Evolutionary conservation across 768 basidiomycete species (phyloP), one percentile per base, ranked within the genome.

Genomic region (Suillus paluster): DNA sequence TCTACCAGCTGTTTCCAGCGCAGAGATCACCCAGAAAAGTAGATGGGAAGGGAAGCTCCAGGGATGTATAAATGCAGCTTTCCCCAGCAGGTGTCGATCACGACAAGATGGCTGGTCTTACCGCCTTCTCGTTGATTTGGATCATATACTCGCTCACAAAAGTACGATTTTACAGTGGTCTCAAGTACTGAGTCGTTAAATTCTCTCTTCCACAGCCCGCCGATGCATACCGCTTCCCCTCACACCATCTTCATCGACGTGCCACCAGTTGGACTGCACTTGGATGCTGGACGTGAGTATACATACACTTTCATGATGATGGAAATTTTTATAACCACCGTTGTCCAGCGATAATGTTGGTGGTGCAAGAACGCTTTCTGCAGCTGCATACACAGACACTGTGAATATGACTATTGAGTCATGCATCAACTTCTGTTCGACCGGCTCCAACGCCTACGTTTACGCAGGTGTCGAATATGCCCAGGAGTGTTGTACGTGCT

Each of bases 381-480:
- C 79, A 15, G 75, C 82, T 1, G 72, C 78, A 4, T 85, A 76
- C 63, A 73, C 79, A 15, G 79, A 80, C 66, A 72, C 81, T 17
- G 77, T 73, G 6, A 75, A 74, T 25, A 91, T 92, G 87, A 92
- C 91, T 4, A 79, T 86, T 33, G 86, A 83, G 66, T 70, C 71
- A 17, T 85, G 83, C 66, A 72, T 84, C 63, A 70, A 36, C 58
- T 84, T 77, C 65, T 85, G 83, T 49, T 73, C 71, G 10, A 71
- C 73, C 17, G 73, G 70, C 1, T 25, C 59, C 21, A 73, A 75
- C 45, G 38, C 73, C 6, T 90, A 79, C 69, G 73, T 87, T 61
- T 91, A 84, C 65, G 89, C 91, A 19, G 92, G 92, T 15, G 80
- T 86, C 19, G 91, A 92, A 73, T 92, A 81, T 64, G 83, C 80